phyloP scores from a whole-genome alignment of 768 basidiomycete genomes.

The Mycena alexandri region DNA sequence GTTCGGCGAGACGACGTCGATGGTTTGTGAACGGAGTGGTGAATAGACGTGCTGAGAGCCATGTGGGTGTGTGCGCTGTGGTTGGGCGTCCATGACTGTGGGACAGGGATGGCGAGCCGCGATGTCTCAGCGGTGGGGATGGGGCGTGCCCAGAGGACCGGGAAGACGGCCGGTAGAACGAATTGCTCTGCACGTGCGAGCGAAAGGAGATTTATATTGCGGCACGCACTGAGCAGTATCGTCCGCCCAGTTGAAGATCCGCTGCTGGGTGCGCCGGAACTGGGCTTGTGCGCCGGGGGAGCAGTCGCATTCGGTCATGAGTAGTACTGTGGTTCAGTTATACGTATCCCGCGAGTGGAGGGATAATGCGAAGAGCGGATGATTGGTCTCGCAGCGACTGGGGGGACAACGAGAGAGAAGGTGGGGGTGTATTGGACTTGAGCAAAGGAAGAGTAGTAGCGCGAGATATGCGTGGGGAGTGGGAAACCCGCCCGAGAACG shows the following conservation, averaged over 20 bases:
- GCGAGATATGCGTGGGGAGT: too few species aligned
- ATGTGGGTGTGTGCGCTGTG: not conserved
- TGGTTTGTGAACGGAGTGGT: constrained; percentile 20
- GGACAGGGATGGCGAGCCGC: too few species aligned
- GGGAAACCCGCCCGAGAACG: too few species aligned
- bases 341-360: too few species aligned
- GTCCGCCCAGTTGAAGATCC: constrained; percentile 54
- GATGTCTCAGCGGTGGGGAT: not conserved
- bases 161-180: constrained; percentile 11
- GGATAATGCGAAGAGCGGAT: too few species aligned
- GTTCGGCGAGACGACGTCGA: constrained; percentile 13
- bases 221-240: constrained; percentile 42
- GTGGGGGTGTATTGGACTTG: too few species aligned
- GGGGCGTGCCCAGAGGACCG: not conserved
- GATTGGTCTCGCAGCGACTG: too few species aligned
- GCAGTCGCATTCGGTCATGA: constrained; percentile 62
- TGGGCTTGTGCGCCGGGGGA: constrained; percentile 56
- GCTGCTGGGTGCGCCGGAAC: constrained; percentile 50
- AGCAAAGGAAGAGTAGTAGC: too few species aligned
- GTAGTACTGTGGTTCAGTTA: too few species aligned
- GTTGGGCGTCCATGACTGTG: not conserved
- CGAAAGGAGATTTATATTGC: constrained; percentile 32
- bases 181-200: constrained; percentile 27
- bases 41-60: not conserved
- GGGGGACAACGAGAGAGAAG: too few species aligned